phyloP scores from a whole-genome alignment of 1,284 basidiomycete genomes.

The Mycena sp. region DNA sequence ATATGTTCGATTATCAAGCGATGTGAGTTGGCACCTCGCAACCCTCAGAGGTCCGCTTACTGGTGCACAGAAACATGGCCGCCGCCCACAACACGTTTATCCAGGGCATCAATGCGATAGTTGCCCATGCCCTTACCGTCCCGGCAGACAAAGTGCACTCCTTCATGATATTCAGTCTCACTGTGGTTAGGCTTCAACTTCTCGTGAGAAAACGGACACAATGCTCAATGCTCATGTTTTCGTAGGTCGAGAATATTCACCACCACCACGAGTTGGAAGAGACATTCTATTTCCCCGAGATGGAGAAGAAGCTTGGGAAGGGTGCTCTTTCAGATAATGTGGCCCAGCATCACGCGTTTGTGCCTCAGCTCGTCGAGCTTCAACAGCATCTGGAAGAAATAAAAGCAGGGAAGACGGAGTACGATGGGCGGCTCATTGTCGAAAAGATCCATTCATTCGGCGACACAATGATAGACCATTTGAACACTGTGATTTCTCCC shows the following conservation, averaged over 20 bases:
- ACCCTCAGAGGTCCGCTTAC: neutral
- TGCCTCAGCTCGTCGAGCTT: slow-evolving; percentile 33
- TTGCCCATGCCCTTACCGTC: slow-evolving; percentile 32
- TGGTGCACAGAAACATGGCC: slow-evolving; percentile 28
- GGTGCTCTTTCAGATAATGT: slow-evolving; percentile 30
- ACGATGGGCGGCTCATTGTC: slow-evolving; percentile 29
- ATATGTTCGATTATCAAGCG: slow-evolving; percentile 26
- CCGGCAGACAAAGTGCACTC: slow-evolving; percentile 30
- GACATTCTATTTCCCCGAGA: slow-evolving; percentile 32
- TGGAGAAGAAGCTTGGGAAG: slow-evolving; percentile 36
- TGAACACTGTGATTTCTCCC: slow-evolving; percentile 28
- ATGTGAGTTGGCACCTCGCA: slow-evolving; percentile 3
- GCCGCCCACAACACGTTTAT: slow-evolving; percentile 37
- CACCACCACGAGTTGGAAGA: slow-evolving; percentile 39
- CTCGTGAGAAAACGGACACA: neutral
- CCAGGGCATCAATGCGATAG: slow-evolving; percentile 36
- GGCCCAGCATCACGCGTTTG: slow-evolving; percentile 32
- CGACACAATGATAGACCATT: slow-evolving; percentile 34
- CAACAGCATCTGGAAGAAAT: slow-evolving; percentile 31
- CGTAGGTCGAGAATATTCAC: slow-evolving; percentile 31
- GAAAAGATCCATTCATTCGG: slow-evolving; percentile 32
- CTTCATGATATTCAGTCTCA: slow-evolving; percentile 34
- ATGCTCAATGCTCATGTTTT: neutral
- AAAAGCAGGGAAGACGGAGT: slow-evolving; percentile 27
- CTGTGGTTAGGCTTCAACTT: slow-evolving; percentile 21